A percentile compares a stretch with the other conserved stretches of the same genome.
Evolutionary conservation across 176 grass and related monocot species (phyloP).

Genomic region (Cenchrus fungigraminus): DNA sequence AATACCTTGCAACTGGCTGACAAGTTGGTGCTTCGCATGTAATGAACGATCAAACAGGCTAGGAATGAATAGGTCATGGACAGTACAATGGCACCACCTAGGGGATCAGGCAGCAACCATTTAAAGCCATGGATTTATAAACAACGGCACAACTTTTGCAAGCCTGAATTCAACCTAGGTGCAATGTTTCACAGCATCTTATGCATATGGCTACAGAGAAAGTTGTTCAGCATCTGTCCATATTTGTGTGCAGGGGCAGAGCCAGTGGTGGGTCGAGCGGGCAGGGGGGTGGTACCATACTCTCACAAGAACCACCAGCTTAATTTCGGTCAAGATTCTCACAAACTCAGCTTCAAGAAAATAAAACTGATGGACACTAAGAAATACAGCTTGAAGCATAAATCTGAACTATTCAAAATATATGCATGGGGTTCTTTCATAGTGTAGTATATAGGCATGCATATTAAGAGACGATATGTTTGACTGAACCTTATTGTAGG

Average conservation of each 20-base stretch:
- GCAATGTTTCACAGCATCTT: neutral
- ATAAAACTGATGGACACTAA: conserved; percentile 1
- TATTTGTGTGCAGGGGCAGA: neutral
- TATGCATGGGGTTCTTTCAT: neutral
- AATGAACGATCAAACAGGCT: neutral
- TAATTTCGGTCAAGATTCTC: neutral
- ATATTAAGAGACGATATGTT: neutral
- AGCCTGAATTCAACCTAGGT: neutral
- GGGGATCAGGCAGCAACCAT: neutral
- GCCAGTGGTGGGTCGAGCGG: too few relatives aligned
- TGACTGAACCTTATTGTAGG: conserved; percentile 70
- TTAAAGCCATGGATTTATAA: neutral
- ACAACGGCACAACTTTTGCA: neutral
- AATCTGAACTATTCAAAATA: conserved; percentile 17
- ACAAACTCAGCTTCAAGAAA: neutral
- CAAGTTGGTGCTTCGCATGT: neutral
- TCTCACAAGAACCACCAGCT: neutral
- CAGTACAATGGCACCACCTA: neutral
- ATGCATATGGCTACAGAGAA: conserved; percentile 15
- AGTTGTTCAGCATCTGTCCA: neutral
- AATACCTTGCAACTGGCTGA: neutral
- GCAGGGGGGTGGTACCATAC: neutral
- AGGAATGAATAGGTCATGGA: neutral
- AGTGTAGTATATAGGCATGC: neutral
- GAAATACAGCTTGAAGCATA: conserved; percentile 2